Evolutionary conservation across 2,329 filamentous ascomycete species (phyloP), one percentile per base, ranked within the genome.

Genomic region (Pseudogymnoascus sp.): DNA sequence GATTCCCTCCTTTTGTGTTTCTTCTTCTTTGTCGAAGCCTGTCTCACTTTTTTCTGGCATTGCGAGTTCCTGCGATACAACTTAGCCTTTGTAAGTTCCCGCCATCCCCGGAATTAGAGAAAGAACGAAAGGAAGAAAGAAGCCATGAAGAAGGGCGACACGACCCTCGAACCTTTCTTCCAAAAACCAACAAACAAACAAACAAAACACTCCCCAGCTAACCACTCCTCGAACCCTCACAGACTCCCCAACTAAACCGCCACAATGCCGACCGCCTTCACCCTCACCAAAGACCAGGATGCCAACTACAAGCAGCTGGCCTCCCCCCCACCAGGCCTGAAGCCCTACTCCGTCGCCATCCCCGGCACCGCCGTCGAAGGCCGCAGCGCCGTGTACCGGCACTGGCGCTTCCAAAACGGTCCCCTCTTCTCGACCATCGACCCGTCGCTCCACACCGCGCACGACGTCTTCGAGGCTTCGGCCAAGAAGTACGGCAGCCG

Each of bases 401-500:
- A 96, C 76, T 96, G 88, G 85, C 84, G 84, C 67, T 88, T 88
- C 72, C 82, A 82, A 64, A 87, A 96, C 76, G 84, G 84, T 64
- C 83, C 84, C 49, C 80, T 96, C 63, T 77, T 96, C 43, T 81
- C 84, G 71, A 88, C 88, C 5, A 79, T 90, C 67, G 88, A 95
- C 72, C 89, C 91, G 16, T 76, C 84, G 60, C 77, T 88, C 61
- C 82, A 80, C 66, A 96, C 91, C 12, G 82, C 87, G 25, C 89
- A 96, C 78, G 91, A 96, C 66, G 79, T 89, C 62, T 96, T 96
- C 72, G 90, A 96, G 74, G 76, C 80, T 25, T 78, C 87, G 68
- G 86, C 82, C 63, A 83, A 82, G 68, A 82, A 81, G 71, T 79
- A 80, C 63, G 84, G 89, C 56, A 88, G 85, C 71, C 84, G 83